Base-by-base conservation (phyloP, 192 early-diverging fungal genomes). In the Globomyces pollinis-pini region DNA sequence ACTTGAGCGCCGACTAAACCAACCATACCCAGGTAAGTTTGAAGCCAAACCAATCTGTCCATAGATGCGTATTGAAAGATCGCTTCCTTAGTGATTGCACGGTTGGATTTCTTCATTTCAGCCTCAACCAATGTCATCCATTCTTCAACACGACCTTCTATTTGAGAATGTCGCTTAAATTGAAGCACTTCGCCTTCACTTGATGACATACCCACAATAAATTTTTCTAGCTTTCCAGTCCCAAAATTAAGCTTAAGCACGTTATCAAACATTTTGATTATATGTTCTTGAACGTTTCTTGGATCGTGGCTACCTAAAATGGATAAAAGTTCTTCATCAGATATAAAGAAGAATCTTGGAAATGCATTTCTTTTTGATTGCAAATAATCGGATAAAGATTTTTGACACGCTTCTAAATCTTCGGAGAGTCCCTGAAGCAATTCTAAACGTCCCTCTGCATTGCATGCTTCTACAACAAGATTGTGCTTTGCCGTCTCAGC, bases 191-290 rank as follows among this genome's bases (percentile, higher is more conserved):
- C 80, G 21, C 78, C 78, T 63, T 83, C 80, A 0, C 75, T 71
- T 23, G 77, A 80, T 2, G 70, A 69, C 80, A 83, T 83, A 0
- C 76, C 80, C 16, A 80, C 54, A 18, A 83, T 61, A 31, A 71
- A 77, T 56, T 74, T 78, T 50, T 82, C 80, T 49, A 77, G 67
- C 56, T 82, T 82, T 3, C 80, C 80, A 21, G 80, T 82, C 0
- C 80, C 80, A 66, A 82, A 82, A 53, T 74, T 82, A 2, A 82
- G 59, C 64, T 78, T 77, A 50, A 82, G 61, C 0, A 82, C 73
- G 47, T 82, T 82, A 50, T 82, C 80, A 54, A 76, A 82, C 80
- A 82, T 82, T 50, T 82, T 82, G 47, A 82, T 82, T 57, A 82
- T 82, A 47, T 82, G 80, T 59, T 82, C 80, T 50, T 82, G 80